Percentiles rank a stretch among this genome's conserved stretches.
Evolutionary conservation across 2,329 filamentous ascomycete species (phyloP).

Genomic region (Fusarium sp.): DNA sequence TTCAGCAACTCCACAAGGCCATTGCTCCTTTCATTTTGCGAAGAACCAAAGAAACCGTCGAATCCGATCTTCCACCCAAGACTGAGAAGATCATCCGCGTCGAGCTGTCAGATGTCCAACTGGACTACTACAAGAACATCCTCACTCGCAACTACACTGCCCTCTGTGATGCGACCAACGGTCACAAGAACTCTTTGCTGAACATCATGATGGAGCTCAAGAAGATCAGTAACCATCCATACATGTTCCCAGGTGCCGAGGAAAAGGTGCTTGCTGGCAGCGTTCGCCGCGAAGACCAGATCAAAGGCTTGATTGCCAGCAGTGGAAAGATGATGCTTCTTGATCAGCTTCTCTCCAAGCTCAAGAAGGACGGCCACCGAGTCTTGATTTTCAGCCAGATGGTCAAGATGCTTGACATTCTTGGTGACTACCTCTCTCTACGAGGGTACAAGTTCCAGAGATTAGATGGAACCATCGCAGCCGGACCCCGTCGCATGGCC

Average conservation of each 20-base stretch:
- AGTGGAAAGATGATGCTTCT: slow-evolving; percentile 99
- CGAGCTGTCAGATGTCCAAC: slow-evolving; percentile 93
- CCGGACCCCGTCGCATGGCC: slow-evolving; percentile 87
- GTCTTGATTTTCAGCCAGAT: slow-evolving; percentile 99
- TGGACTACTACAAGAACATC: slow-evolving; percentile 99
- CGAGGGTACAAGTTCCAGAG: slow-evolving; percentile 96
- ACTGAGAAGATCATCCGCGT: slow-evolving; percentile 99
- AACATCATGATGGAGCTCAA: slow-evolving; percentile 99
- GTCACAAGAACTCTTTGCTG: slow-evolving; percentile 92
- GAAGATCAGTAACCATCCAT: slow-evolving; percentile 98
- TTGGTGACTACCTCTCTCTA: slow-evolving; percentile 92
- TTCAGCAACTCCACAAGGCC: slow-evolving; percentile 84
- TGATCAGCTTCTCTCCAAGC: slow-evolving; percentile 92
- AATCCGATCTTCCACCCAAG: slow-evolving; percentile 95
- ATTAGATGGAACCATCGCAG: slow-evolving; percentile 93
- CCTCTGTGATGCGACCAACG: slow-evolving; percentile 88
- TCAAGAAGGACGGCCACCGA: slow-evolving; percentile 93
- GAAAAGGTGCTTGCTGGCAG: slow-evolving; percentile 87
- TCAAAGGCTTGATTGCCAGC: slow-evolving; percentile 93
- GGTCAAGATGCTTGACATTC: slow-evolving; percentile 98
- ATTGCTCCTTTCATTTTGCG: slow-evolving; percentile 96
- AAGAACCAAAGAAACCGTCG: slow-evolving; percentile 96
- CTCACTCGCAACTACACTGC: slow-evolving; percentile 96
- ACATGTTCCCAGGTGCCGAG: slow-evolving; percentile 96
- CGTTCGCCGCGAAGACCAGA: slow-evolving; percentile 85